Base-by-base conservation (phyloP, 805 yeast genomes). In the Candida stauntonica region DNA sequence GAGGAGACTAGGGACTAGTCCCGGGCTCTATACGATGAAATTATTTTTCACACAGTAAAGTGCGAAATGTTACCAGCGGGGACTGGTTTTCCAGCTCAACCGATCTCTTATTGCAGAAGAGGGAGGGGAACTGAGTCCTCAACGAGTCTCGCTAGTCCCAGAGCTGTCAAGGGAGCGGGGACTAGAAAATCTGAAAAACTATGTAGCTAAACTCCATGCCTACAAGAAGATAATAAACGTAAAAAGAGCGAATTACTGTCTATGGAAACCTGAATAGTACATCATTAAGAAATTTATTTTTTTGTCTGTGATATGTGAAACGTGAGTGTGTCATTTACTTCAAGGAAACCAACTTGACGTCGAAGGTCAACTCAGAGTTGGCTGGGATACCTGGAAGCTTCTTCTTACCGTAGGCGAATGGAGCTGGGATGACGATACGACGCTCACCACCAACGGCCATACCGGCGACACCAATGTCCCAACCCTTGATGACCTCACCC, bases 361-460 rank as follows among this genome's bases (percentile, higher is more conserved):
- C 99, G 60, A 93, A 93, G 39, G 95, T 86, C 64, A 93, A 79
- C 68, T 87, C 95, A 48, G 95, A 84, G 81, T 93, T 93, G 57
- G 96, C 86, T 58, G 99, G 99, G 55, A 93, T 86, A 47, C 98
- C 99, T 53, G 99, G 99, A 49, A 93, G 75, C 49, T 85, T 78
- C 70, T 85, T 82, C 58, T 83, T 83, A 51, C 99, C 99, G 69
- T 93, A 93, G 41, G 96, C 99, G 80, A 86, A 85, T 58, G 89
- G 78, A 38, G 99, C 82, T 55, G 99, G 99, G 52, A 93, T 87
- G 45, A 87, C 77, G 52, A 93, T 87, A 72, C 98, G 81, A 77
- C 99, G 89, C 76, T 93, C 99, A 61, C 98, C 98, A 59, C 96
- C 96, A 61, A 86, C 95, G 41, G 95, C 80, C 97, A 93, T 89